Evolutionary conservation across 208 protist genomes (phyloP), one percentile per base, ranked within the genome.

Genomic region (Acanthamoeba castellanii): DNA sequence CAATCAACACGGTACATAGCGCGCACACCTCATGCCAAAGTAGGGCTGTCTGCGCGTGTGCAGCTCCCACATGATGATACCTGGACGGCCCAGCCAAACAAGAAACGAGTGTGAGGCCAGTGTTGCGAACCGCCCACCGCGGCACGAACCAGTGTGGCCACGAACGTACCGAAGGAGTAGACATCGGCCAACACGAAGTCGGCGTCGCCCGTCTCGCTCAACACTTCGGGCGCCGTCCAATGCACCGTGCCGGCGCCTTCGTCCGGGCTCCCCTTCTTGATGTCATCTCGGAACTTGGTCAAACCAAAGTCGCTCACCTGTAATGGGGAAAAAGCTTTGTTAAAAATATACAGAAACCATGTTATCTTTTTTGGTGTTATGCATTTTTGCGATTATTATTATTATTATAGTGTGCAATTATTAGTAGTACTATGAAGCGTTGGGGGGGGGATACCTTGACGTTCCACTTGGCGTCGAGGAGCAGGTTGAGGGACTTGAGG

Each of bases 241-340:
- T 72, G 64, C 4, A 50, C 22, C 8, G 42, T 85, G 3, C 22
- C n/a, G n/a, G n/a, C n/a, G n/a, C n/a, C n/a, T 59, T 14, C 64
- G 25, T 0, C 61, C 20, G 8, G 42, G 0, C n/a, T n/a, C n/a
- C n/a, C n/a, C n/a, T n/a, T n/a, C n/a, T n/a, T n/a, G n/a, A n/a
- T n/a, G 30, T 11, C 81, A 1, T 37, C 1, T 42, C 37, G 37
- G 52, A 89, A 57, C 25, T 22, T 89, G 52, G 81, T 89, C 14
- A 89, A 22, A 0, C 81, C 81, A 64, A 89, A 89, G 50, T 89
- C 81, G 32, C 50, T 52, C 22, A 97, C 96, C 84, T 97, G 97
- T 2, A 8, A 3, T n/a, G n/a, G n/a, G n/a, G n/a, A n/a, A n/a
- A n/a, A n/a, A n/a, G n/a, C n/a, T n/a, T n/a, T n/a, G n/a, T n/a